Conservation (phyloP, 2,329 filamentous ascomycete species). For the Chaetothyriales sp. region DNA sequence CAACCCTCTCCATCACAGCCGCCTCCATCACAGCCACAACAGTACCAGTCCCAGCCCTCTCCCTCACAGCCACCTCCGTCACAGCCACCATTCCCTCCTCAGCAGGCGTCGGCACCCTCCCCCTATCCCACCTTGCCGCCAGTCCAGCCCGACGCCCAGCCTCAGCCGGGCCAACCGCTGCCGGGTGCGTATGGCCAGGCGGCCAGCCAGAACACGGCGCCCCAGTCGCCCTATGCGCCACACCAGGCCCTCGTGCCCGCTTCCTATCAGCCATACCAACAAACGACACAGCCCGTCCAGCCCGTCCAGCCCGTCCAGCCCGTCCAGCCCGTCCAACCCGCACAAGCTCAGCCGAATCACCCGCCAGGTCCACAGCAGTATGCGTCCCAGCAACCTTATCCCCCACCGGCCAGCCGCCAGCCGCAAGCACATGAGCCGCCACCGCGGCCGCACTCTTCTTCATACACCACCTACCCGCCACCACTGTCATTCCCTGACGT, state of each 20-base stretch:
- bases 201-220: not conserved
- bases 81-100: too few species aligned
- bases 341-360: not conserved
- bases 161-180: slow-evolving; percentile 5
- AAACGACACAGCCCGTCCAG: not conserved
- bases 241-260: slow-evolving; percentile 4
- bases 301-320: too few species aligned
- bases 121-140: slow-evolving; percentile 9
- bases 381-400: not conserved
- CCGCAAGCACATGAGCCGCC: slow-evolving; percentile 28
- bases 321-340: not conserved
- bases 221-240: not conserved
- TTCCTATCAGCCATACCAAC: slow-evolving; percentile 7
- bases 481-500: slow-evolving; percentile 51
- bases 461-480: slow-evolving; percentile 29
- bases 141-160: slow-evolving; percentile 6
- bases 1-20: slow-evolving; percentile 2
- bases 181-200: not conserved
- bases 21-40: slow-evolving; percentile 5
- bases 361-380: slow-evolving; percentile 1
- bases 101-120: slow-evolving; percentile 7
- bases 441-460: slow-evolving; percentile 17
- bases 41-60: slow-evolving; percentile 11
- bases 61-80: slow-evolving; percentile 2
- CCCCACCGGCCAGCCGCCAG: slow-evolving; percentile 19